Percentiles rank a stretch among this genome's conserved stretches.
phyloP scores from a whole-genome alignment of 441 rosid genomes.

The Adansonia madagascariensis region DNA sequence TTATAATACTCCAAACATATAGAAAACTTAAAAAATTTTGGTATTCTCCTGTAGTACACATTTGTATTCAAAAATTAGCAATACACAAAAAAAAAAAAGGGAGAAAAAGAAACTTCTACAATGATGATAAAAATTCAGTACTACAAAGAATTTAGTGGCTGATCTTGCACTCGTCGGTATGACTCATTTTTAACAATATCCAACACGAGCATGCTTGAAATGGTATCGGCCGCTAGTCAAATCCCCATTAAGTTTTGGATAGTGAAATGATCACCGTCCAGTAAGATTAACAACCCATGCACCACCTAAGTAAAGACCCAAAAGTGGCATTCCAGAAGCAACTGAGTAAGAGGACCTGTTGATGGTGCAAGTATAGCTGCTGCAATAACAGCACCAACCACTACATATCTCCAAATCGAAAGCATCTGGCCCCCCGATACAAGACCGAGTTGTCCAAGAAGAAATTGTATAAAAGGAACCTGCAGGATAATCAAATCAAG shows the following conservation, averaged over 20 bases:
- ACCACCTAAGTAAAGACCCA: constrained; percentile 90
- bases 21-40: too few relatives aligned
- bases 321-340: constrained; percentile 82
- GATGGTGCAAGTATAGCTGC: constrained; percentile 97
- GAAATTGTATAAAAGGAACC: constrained; percentile 98
- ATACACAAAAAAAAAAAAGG: too few relatives aligned
- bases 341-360: constrained; percentile 93
- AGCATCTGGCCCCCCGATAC: constrained; percentile 94
- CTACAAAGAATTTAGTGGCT: not conserved
- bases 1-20: too few relatives aligned
- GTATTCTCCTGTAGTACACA: too few relatives aligned
- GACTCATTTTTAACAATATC: constrained; percentile 3
- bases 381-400: constrained; percentile 87
- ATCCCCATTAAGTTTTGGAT: too few relatives aligned
- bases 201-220: not conserved
- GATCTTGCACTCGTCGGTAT: not conserved
- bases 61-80: too few relatives aligned
- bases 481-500: constrained; percentile 32
- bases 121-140: not conserved
- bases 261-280: too few relatives aligned
- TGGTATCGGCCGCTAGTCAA: too few relatives aligned
- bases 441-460: constrained; percentile 84
- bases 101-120: not conserved
- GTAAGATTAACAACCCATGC: constrained; percentile 88
- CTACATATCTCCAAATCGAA: constrained; percentile 93